Percentiles rank a stretch among this genome's conserved stretches.
These are phyloP conservation scores for Monascus ruber DNA, from an alignment of 2,329 filamentous ascomycete genomes.

Conservation along the genomic window DNA sequence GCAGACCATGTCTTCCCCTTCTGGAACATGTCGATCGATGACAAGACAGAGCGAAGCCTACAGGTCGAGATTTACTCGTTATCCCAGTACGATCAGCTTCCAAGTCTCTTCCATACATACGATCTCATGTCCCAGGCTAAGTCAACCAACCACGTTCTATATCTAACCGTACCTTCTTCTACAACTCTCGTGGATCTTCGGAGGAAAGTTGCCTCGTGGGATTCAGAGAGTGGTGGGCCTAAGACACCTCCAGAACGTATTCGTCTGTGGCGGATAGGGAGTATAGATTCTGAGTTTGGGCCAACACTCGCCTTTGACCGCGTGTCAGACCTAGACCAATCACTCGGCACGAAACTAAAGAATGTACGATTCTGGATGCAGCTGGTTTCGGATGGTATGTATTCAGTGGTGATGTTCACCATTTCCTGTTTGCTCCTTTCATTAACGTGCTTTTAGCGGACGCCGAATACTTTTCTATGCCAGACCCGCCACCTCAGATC, in stretches of 20 bases:
- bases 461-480: conserved; percentile 25
- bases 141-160: conserved; percentile 21
- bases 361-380: conserved; percentile 29
- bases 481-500: conserved; percentile 16
- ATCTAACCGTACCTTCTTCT: conserved; percentile 22
- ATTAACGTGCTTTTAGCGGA: conserved; percentile 13
- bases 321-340: conserved; percentile 19
- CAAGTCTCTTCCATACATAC: conserved; percentile 33
- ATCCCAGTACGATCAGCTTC: conserved; percentile 19
- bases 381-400: conserved; percentile 24
- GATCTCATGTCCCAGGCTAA: conserved; percentile 31
- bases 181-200: conserved; percentile 26
- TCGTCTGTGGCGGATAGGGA: conserved; percentile 31
- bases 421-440: background rate
- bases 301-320: conserved; percentile 25
- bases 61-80: conserved; percentile 31
- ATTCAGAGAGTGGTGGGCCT: conserved; percentile 13
- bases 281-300: conserved; percentile 19
- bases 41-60: conserved; percentile 13
- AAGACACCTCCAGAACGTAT: conserved; percentile 20
- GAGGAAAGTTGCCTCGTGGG: conserved; percentile 23
- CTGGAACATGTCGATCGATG: conserved; percentile 3
- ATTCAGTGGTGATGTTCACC: too few relatives aligned
- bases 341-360: conserved; percentile 16
- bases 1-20: conserved; percentile 16